phyloP scores from a whole-genome alignment of 805 yeast species.

The Candida krabiensis region DNA sequence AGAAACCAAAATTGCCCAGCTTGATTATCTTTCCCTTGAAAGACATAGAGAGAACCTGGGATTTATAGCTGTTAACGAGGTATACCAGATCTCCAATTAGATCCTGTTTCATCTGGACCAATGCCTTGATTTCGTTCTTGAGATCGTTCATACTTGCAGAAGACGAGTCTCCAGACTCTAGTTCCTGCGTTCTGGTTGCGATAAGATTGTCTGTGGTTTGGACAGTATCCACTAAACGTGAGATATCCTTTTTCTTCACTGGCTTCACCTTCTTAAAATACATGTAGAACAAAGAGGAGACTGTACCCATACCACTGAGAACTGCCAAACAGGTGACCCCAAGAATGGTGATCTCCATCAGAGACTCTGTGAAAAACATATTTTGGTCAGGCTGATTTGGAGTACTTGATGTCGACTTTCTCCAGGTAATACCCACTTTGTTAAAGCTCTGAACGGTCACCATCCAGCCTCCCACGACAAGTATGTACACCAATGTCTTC shows the following conservation, averaged over 20 bases:
- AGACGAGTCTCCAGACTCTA: slow-evolving; percentile 14
- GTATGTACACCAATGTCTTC: slow-evolving; percentile 7
- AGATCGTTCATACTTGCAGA: slow-evolving; percentile 27
- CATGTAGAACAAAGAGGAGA: slow-evolving; percentile 41
- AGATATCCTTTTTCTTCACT: slow-evolving; percentile 35
- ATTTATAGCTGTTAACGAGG: slow-evolving; percentile 10
- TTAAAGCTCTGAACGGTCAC: slow-evolving; percentile 18
- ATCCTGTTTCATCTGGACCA: slow-evolving; percentile 30
- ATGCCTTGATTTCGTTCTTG: slow-evolving; percentile 39
- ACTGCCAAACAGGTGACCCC: slow-evolving; percentile 53
- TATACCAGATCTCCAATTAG: slow-evolving; percentile 17
- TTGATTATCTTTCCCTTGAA: slow-evolving; percentile 14
- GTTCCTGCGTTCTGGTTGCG: slow-evolving; percentile 35
- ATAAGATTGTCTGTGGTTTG: slow-evolving; percentile 40
- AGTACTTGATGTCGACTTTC: not conserved
- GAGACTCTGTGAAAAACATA: slow-evolving; percentile 30
- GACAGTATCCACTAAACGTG: slow-evolving; percentile 37
- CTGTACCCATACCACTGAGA: slow-evolving; percentile 52
- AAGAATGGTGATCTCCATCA: slow-evolving; percentile 45
- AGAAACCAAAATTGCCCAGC: slow-evolving; percentile 27
- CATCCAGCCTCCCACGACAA: slow-evolving; percentile 13
- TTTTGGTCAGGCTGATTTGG: not conserved
- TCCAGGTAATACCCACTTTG: slow-evolving; percentile 32
- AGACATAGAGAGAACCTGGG: slow-evolving; percentile 9
- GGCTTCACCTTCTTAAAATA: slow-evolving; percentile 20